A percentile compares a stretch with the other conserved stretches of the same genome.
These are phyloP conservation scores for Populus simonii DNA, from an alignment of 345 rosid species.

Conservation along the genomic window DNA sequence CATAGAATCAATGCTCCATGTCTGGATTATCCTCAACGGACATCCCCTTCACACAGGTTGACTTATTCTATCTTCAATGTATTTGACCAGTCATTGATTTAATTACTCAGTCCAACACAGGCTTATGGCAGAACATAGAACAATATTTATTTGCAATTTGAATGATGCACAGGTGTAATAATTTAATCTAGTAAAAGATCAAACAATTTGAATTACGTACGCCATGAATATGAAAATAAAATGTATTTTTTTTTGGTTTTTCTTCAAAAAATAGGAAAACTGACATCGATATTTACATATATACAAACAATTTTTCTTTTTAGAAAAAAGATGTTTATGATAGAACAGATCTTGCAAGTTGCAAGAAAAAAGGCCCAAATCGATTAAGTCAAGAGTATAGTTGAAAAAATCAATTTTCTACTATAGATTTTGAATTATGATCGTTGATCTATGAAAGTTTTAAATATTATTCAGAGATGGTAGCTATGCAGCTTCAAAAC, in stretches of 20 bases:
- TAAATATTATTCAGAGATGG: too few relatives aligned
- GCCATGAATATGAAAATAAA: background rate
- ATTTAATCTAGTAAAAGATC: background rate
- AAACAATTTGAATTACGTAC: background rate
- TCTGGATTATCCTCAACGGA: background rate
- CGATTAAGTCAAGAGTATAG: too few relatives aligned
- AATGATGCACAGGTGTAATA: background rate
- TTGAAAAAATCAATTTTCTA: background rate
- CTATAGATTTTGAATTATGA: background rate
- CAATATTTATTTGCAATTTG: background rate
- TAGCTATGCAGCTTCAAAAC: too few relatives aligned
- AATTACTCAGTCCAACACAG: background rate
- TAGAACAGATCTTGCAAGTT: too few relatives aligned
- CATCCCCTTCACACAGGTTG: background rate
- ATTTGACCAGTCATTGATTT: background rate
- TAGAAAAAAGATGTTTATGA: too few relatives aligned
- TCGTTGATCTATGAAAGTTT: background rate
- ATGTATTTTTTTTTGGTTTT: background rate
- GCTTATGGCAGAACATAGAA: background rate
- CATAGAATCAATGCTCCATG: background rate
- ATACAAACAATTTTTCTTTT: too few relatives aligned
- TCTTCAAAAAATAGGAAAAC: background rate
- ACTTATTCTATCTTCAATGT: background rate
- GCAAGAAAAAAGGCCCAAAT: too few relatives aligned
- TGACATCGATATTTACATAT: too few relatives aligned